These are phyloP conservation scores for Euphorbia schlechtendalii DNA, from an alignment of 441 rosid species.

Conservation along the genomic window DNA sequence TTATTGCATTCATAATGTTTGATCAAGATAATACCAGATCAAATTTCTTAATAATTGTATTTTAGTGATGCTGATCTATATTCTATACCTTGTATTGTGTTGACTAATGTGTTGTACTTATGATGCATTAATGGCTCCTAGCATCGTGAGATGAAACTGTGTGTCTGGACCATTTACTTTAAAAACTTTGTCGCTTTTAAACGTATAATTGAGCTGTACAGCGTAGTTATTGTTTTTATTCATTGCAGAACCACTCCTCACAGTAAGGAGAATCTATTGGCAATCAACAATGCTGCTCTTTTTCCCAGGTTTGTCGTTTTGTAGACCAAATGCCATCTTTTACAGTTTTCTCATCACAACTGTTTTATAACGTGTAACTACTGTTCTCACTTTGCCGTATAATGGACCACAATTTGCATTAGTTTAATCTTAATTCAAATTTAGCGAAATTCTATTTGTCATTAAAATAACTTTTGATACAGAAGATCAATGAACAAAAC, in stretches of 20 bases:
- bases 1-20: background rate
- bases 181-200: slow-evolving; percentile 7
- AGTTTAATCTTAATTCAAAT: background rate
- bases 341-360: background rate
- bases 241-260: slow-evolving; percentile 16
- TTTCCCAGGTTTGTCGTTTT: slow-evolving; percentile 18
- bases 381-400: background rate
- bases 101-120: background rate
- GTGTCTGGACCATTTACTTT: background rate
- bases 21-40: background rate
- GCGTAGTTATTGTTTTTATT: slow-evolving; percentile 3
- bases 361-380: slow-evolving; percentile 3
- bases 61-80: background rate
- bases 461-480: too few relatives aligned
- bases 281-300: slow-evolving; percentile 4
- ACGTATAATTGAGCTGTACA: background rate
- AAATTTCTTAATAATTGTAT: background rate
- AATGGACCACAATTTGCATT: slow-evolving; percentile 2
- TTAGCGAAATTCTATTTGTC: background rate
- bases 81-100: background rate
- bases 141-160: slow-evolving; percentile 11
- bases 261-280: slow-evolving; percentile 13
- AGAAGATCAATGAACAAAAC: background rate
- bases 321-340: background rate
- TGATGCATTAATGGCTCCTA: background rate